Conservation (phyloP, 2,329 filamentous ascomycete species). For the Colletotrichum tanaceti region DNA sequence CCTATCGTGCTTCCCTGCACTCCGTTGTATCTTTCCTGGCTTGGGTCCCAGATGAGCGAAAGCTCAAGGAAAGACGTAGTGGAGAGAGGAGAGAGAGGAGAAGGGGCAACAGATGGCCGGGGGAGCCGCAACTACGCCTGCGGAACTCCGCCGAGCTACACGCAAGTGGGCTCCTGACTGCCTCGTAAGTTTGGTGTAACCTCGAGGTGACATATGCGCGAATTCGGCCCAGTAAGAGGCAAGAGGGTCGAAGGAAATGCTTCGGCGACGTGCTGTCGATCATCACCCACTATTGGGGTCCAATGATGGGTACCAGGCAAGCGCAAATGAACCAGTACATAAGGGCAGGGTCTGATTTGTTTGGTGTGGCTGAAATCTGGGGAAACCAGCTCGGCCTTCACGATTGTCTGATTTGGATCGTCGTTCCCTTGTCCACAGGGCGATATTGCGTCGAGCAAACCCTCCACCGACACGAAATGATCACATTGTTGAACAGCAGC, state of each 20-base stretch:
- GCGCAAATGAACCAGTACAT: slow-evolving; percentile 19
- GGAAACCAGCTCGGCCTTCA: slow-evolving; percentile 15
- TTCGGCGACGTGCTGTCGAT: slow-evolving; percentile 11
- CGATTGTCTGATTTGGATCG: slow-evolving; percentile 31
- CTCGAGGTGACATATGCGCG: slow-evolving; percentile 8
- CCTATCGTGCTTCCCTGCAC: background rate
- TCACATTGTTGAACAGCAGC: slow-evolving; percentile 1
- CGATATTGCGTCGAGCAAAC: slow-evolving; percentile 1
- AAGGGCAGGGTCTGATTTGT: slow-evolving; percentile 3
- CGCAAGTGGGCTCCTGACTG: background rate
- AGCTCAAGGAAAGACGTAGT: background rate
- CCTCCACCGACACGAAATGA: slow-evolving; percentile 3
- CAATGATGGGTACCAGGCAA: slow-evolving; percentile 10
- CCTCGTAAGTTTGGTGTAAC: slow-evolving; percentile 5
- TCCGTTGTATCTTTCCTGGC: background rate
- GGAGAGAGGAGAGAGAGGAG: background rate
- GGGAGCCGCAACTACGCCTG: slow-evolving; percentile 10
- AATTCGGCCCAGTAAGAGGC: slow-evolving; percentile 2
- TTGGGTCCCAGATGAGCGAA: background rate
- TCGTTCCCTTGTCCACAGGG: slow-evolving; percentile 5
- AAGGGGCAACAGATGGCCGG: background rate
- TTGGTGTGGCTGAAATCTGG: slow-evolving; percentile 23
- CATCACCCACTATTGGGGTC: slow-evolving; percentile 21
- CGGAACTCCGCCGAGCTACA: slow-evolving; percentile 29
- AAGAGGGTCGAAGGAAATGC: slow-evolving; percentile 12